A percentile compares a stretch with the other conserved stretches of the same genome.
Conservation (phyloP, 805 yeast species). For the Kluyveromyces nonfermentans region DNA sequence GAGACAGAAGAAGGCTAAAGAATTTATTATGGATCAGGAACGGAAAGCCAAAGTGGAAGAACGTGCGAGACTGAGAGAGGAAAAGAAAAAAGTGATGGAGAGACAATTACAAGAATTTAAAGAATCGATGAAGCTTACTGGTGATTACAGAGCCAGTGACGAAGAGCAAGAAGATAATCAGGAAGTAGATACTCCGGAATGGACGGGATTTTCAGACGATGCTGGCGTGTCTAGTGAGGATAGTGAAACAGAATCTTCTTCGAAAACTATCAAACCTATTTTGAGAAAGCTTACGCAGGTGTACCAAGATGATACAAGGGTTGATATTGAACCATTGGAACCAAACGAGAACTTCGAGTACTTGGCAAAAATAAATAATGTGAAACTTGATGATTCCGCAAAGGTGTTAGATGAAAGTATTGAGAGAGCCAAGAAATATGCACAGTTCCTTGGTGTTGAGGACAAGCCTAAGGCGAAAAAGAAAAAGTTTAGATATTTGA, state of each 20-base stretch:
- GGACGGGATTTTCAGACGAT: conserved; percentile 33
- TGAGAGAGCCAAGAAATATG: conserved; percentile 74
- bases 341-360: conserved; percentile 46
- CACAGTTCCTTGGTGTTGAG: conserved; percentile 49
- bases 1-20: conserved; percentile 80
- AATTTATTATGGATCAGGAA: conserved; percentile 66
- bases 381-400: conserved; percentile 57
- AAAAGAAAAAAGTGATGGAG: conserved; percentile 55
- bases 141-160: conserved; percentile 15
- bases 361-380: conserved; percentile 57
- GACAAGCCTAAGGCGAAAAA: conserved; percentile 28
- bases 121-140: conserved; percentile 23
- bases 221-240: conserved; percentile 14
- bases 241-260: conserved; percentile 11
- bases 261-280: conserved; percentile 22
- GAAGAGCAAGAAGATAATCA: conserved; percentile 14
- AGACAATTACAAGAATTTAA: conserved; percentile 38
- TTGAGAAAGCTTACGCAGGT: conserved; percentile 22
- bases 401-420: conserved; percentile 67
- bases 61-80: conserved; percentile 52
- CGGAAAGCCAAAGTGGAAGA: conserved; percentile 66
- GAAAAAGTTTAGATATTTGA: conserved; percentile 72
- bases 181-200: conserved; percentile 17
- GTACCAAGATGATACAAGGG: conserved; percentile 34
- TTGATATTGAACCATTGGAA: conserved; percentile 40